Percentiles rank a stretch among this genome's conserved stretches.
Evolutionary conservation across 139 green algal species (phyloP).

Genomic region (Chlamydomonas asymmetrica): DNA sequence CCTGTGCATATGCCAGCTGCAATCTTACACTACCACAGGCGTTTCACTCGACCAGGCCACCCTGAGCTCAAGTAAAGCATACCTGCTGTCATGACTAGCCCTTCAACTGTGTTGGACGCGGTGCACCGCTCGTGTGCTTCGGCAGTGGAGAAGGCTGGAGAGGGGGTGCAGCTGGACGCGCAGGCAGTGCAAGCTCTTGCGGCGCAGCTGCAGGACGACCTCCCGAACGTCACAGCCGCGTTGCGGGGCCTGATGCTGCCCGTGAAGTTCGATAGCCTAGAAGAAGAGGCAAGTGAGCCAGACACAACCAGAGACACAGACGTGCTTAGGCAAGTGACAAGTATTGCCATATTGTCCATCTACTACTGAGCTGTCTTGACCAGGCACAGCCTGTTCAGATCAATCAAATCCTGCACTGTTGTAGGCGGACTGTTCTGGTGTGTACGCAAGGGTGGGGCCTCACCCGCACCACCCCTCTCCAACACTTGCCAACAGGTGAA

Average conservation of each 20-base stretch:
- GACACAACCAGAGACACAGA: not conserved
- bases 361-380: no score
- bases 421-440: not conserved
- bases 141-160: not conserved
- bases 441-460: not conserved
- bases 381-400: no score
- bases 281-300: constrained; percentile 47
- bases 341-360: no score
- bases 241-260: constrained; percentile 42
- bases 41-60: constrained; percentile 10
- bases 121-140: not conserved
- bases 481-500: constrained; percentile 43
- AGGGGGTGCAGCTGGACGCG: not conserved
- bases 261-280: constrained; percentile 52
- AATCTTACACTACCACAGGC: not conserved
- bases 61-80: not conserved
- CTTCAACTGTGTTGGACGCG: not conserved
- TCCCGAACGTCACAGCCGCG: constrained; percentile 6
- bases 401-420: no score
- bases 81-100: constrained; percentile 1
- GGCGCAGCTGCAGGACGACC: not conserved
- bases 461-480: not conserved
- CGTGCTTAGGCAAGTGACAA: no score
- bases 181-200: constrained; percentile 14
- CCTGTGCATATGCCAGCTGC: no score